Evolutionary conservation across 768 basidiomycete genomes (phyloP).

Genomic region (Tricholoma saponaceum): DNA sequence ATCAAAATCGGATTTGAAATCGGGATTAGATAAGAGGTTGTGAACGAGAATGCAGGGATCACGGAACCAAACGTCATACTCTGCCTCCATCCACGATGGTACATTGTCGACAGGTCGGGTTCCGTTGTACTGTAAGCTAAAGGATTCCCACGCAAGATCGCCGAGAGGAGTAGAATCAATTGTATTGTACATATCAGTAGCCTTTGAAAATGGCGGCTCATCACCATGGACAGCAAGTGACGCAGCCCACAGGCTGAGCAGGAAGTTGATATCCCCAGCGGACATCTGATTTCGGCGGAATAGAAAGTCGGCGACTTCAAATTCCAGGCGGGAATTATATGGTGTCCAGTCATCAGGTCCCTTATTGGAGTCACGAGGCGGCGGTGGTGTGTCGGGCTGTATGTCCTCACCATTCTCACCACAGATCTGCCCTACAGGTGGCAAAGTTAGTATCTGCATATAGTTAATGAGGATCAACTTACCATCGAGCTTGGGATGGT

Average conservation of each 20-base stretch:
- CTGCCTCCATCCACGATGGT: constrained; percentile 1
- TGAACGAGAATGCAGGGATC: no score
- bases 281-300: not conserved
- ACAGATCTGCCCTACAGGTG: not conserved
- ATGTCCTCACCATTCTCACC: not conserved
- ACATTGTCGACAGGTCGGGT: not conserved
- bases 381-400: not conserved
- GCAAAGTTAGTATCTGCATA: not conserved
- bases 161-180: constrained; percentile 1
- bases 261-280: no score
- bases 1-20: not conserved
- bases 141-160: constrained; percentile 2
- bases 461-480: no score
- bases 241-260: constrained; percentile 15
- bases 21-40: not conserved
- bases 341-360: no score
- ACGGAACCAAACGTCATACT: no score
- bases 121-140: not conserved
- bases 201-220: not conserved
- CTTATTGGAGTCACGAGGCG: not conserved
- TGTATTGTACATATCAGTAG: not conserved
- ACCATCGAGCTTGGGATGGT: not conserved
- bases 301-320: not conserved
- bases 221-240: not conserved
- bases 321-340: not conserved